Evolutionary conservation across 805 yeast species (phyloP).

Genomic region (Torulaspora indica): DNA sequence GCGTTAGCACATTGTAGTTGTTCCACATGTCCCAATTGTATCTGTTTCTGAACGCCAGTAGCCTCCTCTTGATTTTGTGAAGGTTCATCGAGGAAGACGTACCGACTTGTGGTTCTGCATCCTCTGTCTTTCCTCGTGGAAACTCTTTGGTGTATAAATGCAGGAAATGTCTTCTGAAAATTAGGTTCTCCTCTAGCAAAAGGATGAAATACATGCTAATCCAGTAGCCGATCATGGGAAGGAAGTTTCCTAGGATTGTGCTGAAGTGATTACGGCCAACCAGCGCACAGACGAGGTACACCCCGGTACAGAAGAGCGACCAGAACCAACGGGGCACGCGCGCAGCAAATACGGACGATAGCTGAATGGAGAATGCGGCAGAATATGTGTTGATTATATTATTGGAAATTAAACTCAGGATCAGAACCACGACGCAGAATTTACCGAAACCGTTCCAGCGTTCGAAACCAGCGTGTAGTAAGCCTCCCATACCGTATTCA

Average conservation of each 20-base stretch:
- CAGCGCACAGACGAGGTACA: slow-evolving; percentile 65
- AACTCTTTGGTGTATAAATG: slow-evolving; percentile 44
- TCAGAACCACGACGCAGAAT: slow-evolving; percentile 62
- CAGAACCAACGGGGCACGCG: slow-evolving; percentile 75
- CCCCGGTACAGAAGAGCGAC: slow-evolving; percentile 56
- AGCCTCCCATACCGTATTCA: slow-evolving; percentile 67
- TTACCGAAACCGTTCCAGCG: slow-evolving; percentile 77
- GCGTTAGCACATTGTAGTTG: slow-evolving; percentile 52
- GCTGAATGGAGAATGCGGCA: slow-evolving; percentile 73
- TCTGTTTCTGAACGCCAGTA: slow-evolving; percentile 35
- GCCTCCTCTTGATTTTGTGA: slow-evolving; percentile 21
- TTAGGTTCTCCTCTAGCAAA: slow-evolving; percentile 62
- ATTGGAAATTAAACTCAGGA: slow-evolving; percentile 73
- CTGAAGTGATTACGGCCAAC: slow-evolving; percentile 73
- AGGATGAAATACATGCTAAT: slow-evolving; percentile 72
- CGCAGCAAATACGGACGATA: slow-evolving; percentile 51
- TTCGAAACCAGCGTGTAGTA: slow-evolving; percentile 56
- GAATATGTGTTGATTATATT: slow-evolving; percentile 78
- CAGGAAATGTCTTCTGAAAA: slow-evolving; percentile 54
- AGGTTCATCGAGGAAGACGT: slow-evolving; percentile 8
- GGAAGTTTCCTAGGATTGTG: slow-evolving; percentile 68
- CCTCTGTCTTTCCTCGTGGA: slow-evolving; percentile 22
- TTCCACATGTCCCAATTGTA: slow-evolving; percentile 79
- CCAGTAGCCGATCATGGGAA: slow-evolving; percentile 94
- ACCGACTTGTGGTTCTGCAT: slow-evolving; percentile 1